phyloP scores from a whole-genome alignment of 2,329 filamentous ascomycete species.

The Aureobasidium sp. region DNA sequence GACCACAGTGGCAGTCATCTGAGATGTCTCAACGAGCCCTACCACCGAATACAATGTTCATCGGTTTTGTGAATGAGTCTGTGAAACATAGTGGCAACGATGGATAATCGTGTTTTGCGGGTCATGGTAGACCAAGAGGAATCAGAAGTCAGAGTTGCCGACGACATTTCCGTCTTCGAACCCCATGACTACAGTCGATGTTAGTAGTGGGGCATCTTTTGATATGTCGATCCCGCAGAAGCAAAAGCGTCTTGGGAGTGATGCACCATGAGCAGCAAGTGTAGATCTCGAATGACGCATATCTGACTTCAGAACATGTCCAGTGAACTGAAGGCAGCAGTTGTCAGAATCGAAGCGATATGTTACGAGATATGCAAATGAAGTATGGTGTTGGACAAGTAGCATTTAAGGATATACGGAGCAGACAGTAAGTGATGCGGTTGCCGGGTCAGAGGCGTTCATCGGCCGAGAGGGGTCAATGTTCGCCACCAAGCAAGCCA shows the following conservation, averaged over 20 bases:
- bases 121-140: background rate
- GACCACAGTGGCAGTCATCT: too few species aligned
- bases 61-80: too few species aligned
- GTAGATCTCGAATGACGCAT: background rate
- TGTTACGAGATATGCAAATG: background rate
- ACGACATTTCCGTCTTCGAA: background rate
- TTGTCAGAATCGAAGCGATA: background rate
- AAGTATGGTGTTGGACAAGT: background rate
- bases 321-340: background rate
- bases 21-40: too few species aligned
- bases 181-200: background rate
- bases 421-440: background rate
- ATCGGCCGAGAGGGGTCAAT: background rate
- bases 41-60: too few species aligned
- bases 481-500: background rate
- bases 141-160: background rate
- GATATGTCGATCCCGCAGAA: background rate
- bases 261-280: background rate
- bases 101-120: background rate
- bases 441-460: slow-evolving; percentile 3
- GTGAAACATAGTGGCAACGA: too few species aligned
- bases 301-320: background rate
- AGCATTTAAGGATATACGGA: background rate
- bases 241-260: background rate
- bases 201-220: background rate